A percentile compares a stretch with the other conserved stretches of the same genome.
These are phyloP conservation scores for Hibiscus syriacus DNA, from an alignment of 345 rosid species.

Conservation along the genomic window DNA sequence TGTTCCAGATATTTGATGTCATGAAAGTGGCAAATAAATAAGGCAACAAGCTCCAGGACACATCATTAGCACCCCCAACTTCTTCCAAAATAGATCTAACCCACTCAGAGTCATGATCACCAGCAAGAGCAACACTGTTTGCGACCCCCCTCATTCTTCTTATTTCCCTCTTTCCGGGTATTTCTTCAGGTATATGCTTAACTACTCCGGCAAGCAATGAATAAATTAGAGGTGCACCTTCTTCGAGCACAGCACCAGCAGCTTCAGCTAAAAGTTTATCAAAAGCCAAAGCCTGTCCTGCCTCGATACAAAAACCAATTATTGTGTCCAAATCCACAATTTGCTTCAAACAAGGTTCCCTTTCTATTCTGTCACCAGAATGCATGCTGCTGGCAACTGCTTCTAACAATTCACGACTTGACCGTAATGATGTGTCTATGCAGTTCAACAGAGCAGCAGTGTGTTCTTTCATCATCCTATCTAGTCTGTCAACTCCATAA, in stretches of 20 bases:
- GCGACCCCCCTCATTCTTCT: constrained; percentile 80
- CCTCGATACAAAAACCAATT: constrained; percentile 89
- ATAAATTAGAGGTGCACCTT: constrained; percentile 71
- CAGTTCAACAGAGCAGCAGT: constrained; percentile 90
- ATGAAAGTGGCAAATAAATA: constrained; percentile 81
- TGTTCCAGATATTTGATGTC: constrained; percentile 84
- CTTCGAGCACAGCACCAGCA: constrained; percentile 81
- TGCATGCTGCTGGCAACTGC: constrained; percentile 90
- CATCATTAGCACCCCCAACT: constrained; percentile 89
- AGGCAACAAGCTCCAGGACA: constrained; percentile 92
- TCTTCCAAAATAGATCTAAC: constrained; percentile 83
- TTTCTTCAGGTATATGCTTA: constrained; percentile 76
- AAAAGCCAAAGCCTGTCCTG: constrained; percentile 95
- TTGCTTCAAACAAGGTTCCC: constrained; percentile 74
- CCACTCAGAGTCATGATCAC: constrained; percentile 96
- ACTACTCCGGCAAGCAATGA: constrained; percentile 72
- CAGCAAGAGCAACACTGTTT: constrained; percentile 41
- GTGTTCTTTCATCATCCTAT: constrained; percentile 95
- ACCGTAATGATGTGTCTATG: constrained; percentile 80
- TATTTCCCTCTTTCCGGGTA: constrained; percentile 83
- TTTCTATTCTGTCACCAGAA: constrained; percentile 83
- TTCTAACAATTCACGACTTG: constrained; percentile 82
- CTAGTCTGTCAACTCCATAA: constrained; percentile 89
- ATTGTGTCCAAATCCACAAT: constrained; percentile 90
- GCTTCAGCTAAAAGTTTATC: constrained; percentile 92